Conservation (phyloP, 192 early-diverging fungal genomes). For the Coemansia sp. region DNA sequence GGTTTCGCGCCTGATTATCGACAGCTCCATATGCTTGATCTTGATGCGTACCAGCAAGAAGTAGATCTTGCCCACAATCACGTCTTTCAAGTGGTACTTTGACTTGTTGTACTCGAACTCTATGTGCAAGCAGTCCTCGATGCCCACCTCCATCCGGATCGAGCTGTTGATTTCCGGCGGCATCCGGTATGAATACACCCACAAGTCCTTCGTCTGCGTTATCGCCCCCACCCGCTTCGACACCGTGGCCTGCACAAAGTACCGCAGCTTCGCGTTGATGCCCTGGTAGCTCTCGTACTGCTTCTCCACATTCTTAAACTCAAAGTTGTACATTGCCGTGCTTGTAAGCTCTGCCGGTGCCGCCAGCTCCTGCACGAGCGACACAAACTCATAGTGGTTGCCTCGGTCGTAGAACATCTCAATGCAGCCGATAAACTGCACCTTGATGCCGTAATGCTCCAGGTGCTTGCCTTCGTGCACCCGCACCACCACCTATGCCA, state of each 20-base stretch:
- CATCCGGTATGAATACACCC: slow-evolving; percentile 97
- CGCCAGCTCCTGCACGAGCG: slow-evolving; percentile 90
- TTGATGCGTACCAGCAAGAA: slow-evolving; percentile 99
- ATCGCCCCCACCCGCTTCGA: slow-evolving; percentile 84
- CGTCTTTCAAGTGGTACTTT: slow-evolving; percentile 97
- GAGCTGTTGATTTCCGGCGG: slow-evolving; percentile 83
- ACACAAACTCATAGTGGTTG: slow-evolving; percentile 93
- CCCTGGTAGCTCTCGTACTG: slow-evolving; percentile 98
- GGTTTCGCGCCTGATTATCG: slow-evolving; percentile 95
- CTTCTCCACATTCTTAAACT: slow-evolving; percentile 99
- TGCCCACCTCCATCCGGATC: slow-evolving; percentile 99
- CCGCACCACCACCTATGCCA: slow-evolving; percentile 38
- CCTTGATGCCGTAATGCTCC: slow-evolving; percentile 98
- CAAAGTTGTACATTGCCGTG: slow-evolving; percentile 83
- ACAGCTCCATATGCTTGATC: slow-evolving; percentile 99
- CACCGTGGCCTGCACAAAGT: slow-evolving; percentile 93
- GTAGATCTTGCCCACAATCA: slow-evolving; percentile 99
- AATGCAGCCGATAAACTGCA: slow-evolving; percentile 97
- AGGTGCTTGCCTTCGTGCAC: slow-evolving; percentile 84
- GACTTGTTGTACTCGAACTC: slow-evolving; percentile 99
- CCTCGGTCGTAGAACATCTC: slow-evolving; percentile 95
- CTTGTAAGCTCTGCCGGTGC: slow-evolving; percentile 87
- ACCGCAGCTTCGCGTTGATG: slow-evolving; percentile 96
- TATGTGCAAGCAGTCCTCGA: slow-evolving; percentile 98
- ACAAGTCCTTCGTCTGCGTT: slow-evolving; percentile 90